Evolutionary conservation across 2,329 filamentous ascomycete species (phyloP).

Genomic region (Hortaea werneckii): DNA sequence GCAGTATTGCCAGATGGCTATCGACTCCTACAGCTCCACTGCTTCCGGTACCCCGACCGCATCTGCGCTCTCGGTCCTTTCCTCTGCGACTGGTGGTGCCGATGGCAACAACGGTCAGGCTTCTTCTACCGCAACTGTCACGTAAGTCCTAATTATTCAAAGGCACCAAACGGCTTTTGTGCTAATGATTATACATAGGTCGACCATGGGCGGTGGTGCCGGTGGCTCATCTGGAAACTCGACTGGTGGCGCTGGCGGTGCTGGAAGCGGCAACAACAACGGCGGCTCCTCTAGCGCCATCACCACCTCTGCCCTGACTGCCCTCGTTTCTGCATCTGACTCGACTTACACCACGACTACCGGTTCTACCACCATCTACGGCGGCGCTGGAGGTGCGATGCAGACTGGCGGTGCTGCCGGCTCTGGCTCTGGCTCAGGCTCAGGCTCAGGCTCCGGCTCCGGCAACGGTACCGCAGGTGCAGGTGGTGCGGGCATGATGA

Average conservation of each 20-base stretch:
- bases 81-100: slow-evolving; percentile 5
- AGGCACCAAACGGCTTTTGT: too few relatives aligned
- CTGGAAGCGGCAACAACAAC: not conserved
- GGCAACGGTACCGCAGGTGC: slow-evolving; percentile 3
- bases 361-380: slow-evolving; percentile 26
- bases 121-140: slow-evolving; percentile 6
- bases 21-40: slow-evolving; percentile 9
- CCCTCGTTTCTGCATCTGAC: slow-evolving; percentile 19
- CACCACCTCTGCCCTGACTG: slow-evolving; percentile 23
- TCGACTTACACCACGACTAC: slow-evolving; percentile 23
- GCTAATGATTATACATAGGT: too few relatives aligned
- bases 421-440: slow-evolving; percentile 5
- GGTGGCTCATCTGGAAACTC: not conserved
- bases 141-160: not conserved
- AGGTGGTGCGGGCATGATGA: slow-evolving; percentile 3
- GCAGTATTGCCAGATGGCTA: slow-evolving; percentile 20
- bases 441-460: slow-evolving; percentile 8
- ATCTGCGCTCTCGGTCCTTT: slow-evolving; percentile 12
- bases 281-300: slow-evolving; percentile 6
- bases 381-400: slow-evolving; percentile 1
- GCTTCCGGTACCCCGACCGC: not conserved
- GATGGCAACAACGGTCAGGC: not conserved
- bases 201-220: too few relatives aligned
- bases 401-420: not conserved
- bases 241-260: slow-evolving; percentile 5